Percentiles rank a stretch among this genome's conserved stretches.
Evolutionary conservation across 2,329 filamentous ascomycete genomes (phyloP).

Genomic region (Diaporthe sp.): DNA sequence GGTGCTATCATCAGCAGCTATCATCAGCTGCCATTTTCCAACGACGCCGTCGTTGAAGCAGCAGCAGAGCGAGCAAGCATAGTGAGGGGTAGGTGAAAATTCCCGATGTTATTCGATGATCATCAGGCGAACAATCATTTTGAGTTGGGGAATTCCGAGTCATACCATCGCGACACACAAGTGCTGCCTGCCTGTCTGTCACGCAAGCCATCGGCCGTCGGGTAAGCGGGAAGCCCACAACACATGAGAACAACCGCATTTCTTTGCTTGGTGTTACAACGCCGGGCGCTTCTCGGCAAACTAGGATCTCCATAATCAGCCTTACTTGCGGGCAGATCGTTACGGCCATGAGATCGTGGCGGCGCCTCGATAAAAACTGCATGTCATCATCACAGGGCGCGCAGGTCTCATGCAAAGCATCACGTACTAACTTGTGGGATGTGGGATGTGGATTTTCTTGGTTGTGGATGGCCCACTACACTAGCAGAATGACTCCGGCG

Average conservation of each 20-base stretch:
- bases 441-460: constrained; percentile 1
- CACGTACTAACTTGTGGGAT: not conserved
- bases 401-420: not conserved
- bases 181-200: constrained; percentile 11
- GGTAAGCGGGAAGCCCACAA: constrained; percentile 6
- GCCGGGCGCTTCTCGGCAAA: not conserved
- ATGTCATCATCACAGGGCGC: constrained; percentile 26
- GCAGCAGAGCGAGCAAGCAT: not conserved
- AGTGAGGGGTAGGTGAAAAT: not conserved
- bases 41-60: not conserved
- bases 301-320: not conserved
- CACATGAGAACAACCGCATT: not conserved
- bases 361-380: not conserved
- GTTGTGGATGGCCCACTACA: not conserved
- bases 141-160: constrained; percentile 25
- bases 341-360: not conserved
- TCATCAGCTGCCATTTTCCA: not conserved
- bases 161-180: not conserved
- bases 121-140: not conserved
- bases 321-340: not conserved
- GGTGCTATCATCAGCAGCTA: not conserved
- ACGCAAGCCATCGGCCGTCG: not conserved
- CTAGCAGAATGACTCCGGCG: constrained; percentile 3
- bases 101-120: not conserved
- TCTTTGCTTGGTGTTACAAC: not conserved